phyloP scores from a whole-genome alignment of 495 filamentous ascomycete species.

The Opeltia flavorubescens region DNA sequence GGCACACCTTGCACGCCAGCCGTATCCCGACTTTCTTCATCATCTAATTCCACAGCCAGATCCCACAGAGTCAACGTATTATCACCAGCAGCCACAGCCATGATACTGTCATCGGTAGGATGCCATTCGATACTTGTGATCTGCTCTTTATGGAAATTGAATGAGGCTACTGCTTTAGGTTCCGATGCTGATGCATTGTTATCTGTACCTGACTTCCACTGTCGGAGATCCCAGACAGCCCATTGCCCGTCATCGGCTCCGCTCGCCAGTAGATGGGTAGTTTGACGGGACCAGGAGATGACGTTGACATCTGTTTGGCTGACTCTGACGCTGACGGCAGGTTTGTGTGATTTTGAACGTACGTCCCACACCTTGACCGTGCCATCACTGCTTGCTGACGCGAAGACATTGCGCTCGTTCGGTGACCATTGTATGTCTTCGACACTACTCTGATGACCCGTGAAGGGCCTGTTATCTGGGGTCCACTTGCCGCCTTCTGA shows the following conservation, averaged over 20 bases:
- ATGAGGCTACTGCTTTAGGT: conserved; percentile 68
- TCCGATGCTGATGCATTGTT: conserved; percentile 28
- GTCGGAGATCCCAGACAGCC: conserved; percentile 90
- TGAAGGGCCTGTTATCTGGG: conserved; percentile 65
- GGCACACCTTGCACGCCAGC: conserved; percentile 81
- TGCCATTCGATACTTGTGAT: conserved; percentile 97
- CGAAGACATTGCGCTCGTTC: conserved; percentile 79
- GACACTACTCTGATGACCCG: conserved; percentile 68
- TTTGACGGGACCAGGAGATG: conserved; percentile 81
- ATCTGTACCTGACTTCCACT: conserved; percentile 63
- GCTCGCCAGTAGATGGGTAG: conserved; percentile 76
- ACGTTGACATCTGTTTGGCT: conserved; percentile 86
- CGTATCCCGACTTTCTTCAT: conserved; percentile 85
- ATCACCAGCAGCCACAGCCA: conserved; percentile 84
- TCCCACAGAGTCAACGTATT: conserved; percentile 95
- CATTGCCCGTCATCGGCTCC: conserved; percentile 90
- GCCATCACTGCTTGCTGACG: conserved; percentile 83
- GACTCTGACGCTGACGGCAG: conserved; percentile 72
- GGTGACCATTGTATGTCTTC: conserved; percentile 97
- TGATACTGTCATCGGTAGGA: conserved; percentile 86
- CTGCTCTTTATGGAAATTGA: conserved; percentile 88
- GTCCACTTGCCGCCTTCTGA: conserved; percentile 80
- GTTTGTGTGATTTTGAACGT: conserved; percentile 70
- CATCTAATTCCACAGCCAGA: conserved; percentile 88
- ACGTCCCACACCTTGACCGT: conserved; percentile 93